Evolutionary conservation across 2,329 filamentous ascomycete genomes (phyloP), one percentile per base, ranked within the genome.

Genomic region (Pseudogymnoascus sp.): DNA sequence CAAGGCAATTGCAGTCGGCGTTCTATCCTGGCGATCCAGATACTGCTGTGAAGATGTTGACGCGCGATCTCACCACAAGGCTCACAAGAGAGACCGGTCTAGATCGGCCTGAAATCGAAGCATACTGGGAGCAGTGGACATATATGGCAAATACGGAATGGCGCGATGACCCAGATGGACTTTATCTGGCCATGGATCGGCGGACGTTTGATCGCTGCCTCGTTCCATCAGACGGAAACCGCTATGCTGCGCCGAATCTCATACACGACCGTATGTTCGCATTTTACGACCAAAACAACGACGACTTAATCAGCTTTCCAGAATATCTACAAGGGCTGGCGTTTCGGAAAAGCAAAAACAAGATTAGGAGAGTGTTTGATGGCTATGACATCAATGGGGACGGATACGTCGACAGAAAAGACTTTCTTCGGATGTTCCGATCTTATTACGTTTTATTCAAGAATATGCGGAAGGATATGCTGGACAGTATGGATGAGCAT

Each of bases 261-360:
- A 90, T 99, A 63, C 94, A 96, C 70, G 93, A 99, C 72, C 88
- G 94, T 67, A 94, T 97, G 83, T 99, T 97, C 75, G 85, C 89
- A 58, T 97, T 97, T 73, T 99, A 97, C 73, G 94, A 99, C 74
- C 89, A 87, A 33, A 93, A 97, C 72, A 82, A 85, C 41, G 91
- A 99, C 71, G 89, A 89, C 20, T 78, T 96, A 6, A 97, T 99
- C 68, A 89, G 90, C 6, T 97, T 99, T 67, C 83, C 90, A 57
- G 94, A 99, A 72, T 99, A 97, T 70, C 77, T 97, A 22, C 85
- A 88, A 62, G 94, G 91, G 0, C 79, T 97, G 57, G 87, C 91
- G 4, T 87, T 86, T 67, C 77, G 84, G 28, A 86, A 85, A 67
- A 78, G 82, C 62, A 85, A 88, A 67, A 85, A 90, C 67, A 86